These are phyloP conservation scores for Ascochyta viciae-villosae DNA, from an alignment of 2,329 filamentous ascomycete species.

Conservation along the genomic window DNA sequence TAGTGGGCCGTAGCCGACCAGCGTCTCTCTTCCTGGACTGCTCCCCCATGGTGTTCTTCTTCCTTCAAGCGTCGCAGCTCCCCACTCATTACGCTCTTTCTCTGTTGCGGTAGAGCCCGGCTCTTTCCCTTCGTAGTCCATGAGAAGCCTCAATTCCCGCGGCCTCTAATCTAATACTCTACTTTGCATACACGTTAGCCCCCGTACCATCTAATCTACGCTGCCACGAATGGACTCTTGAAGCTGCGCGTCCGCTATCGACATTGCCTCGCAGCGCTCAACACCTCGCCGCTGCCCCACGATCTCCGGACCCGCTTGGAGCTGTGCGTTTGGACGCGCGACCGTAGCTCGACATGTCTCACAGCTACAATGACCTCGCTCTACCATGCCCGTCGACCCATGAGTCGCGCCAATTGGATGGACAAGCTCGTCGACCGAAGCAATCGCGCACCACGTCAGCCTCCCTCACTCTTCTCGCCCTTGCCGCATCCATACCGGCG, in stretches of 20 bases:
- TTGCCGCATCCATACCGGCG: conserved; percentile 40
- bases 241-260: conserved; percentile 39
- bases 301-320: conserved; percentile 18
- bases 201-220: conserved; percentile 11
- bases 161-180: conserved; percentile 25
- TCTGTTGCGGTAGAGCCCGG: conserved; percentile 38
- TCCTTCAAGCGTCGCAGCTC: conserved; percentile 43
- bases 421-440: conserved; percentile 29
- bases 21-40: conserved; percentile 20
- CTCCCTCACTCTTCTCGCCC: conserved; percentile 30
- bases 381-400: conserved; percentile 3
- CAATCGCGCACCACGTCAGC: conserved; percentile 26
- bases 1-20: conserved; percentile 20
- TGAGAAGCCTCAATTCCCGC: conserved; percentile 22
- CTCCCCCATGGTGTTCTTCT: conserved; percentile 39
- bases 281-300: conserved; percentile 22
- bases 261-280: conserved; percentile 27
- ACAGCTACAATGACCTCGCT: conserved; percentile 8
- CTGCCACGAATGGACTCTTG: conserved; percentile 42
- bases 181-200: conserved; percentile 21
- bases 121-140: conserved; percentile 36
- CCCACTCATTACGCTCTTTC: conserved; percentile 48
- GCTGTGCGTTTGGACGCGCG: conserved; percentile 17
- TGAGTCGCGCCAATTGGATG: conserved; percentile 1
- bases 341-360: conserved; percentile 17